Percentiles rank a stretch among this genome's conserved stretches.
phyloP scores from a whole-genome alignment of 306 rosid species.

The Ziziphus jujuba region DNA sequence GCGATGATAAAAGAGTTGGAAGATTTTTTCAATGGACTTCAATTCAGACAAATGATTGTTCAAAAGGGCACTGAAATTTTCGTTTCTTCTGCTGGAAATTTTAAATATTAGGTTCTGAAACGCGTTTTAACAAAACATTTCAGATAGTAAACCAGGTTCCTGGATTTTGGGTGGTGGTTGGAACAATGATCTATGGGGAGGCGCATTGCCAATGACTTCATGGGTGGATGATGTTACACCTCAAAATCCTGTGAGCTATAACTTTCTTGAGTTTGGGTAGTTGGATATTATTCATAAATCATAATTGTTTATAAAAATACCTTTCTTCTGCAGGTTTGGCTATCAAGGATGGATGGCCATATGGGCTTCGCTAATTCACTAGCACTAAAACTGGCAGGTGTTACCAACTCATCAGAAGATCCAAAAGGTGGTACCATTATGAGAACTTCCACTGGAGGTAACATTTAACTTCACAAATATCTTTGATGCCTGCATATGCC shows the following conservation, averaged over 20 bases:
- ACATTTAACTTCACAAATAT: not conserved
- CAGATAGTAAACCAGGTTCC: constrained; percentile 64
- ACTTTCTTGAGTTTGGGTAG: constrained; percentile 18
- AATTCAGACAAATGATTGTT: no score
- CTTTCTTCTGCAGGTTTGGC: constrained; percentile 57
- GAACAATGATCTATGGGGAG: constrained; percentile 93
- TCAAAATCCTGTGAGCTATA: constrained; percentile 68
- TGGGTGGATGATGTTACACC: constrained; percentile 77
- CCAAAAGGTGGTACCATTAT: constrained; percentile 74
- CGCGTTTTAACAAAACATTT: constrained; percentile 1
- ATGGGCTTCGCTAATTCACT: constrained; percentile 80
- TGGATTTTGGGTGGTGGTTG: constrained; percentile 98
- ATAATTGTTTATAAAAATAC: constrained; percentile 4
- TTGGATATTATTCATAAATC: not conserved
- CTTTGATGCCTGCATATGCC: not conserved
- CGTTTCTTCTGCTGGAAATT: not conserved
- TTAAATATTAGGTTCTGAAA: not conserved
- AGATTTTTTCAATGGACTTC: no score
- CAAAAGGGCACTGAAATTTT: no score
- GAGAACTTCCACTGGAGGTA: constrained; percentile 65
- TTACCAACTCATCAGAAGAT: constrained; percentile 52
- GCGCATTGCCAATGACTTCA: constrained; percentile 68
- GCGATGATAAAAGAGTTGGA: no score
- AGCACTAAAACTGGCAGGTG: constrained; percentile 63
- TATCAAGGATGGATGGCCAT: constrained; percentile 81